Conservation (phyloP, 2,329 filamentous ascomycete genomes). For the Cladophialophora exuberans region DNA sequence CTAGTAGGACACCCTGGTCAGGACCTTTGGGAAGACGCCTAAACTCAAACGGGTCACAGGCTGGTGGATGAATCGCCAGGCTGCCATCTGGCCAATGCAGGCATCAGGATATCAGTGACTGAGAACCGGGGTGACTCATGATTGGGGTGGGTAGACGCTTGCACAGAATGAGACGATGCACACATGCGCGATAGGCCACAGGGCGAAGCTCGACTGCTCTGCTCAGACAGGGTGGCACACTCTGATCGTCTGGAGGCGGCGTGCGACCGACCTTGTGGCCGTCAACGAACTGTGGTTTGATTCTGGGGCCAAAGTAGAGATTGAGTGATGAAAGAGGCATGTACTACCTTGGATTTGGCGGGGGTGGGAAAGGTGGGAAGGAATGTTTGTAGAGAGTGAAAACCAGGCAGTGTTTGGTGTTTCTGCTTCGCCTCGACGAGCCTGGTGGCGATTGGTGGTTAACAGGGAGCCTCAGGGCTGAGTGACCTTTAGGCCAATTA, state of each 20-base stretch:
- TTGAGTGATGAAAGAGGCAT: constrained; percentile 4
- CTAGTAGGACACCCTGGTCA: constrained; percentile 9
- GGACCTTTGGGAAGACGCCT: constrained; percentile 30
- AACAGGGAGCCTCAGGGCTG: background rate
- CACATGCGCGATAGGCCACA: constrained; percentile 1
- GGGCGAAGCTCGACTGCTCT: background rate
- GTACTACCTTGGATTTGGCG: background rate
- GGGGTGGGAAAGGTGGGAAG: background rate
- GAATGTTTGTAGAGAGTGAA: too few relatives aligned
- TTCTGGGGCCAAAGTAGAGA: constrained; percentile 8
- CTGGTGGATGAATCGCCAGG: constrained; percentile 23
- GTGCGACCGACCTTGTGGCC: background rate
- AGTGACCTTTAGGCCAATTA: background rate
- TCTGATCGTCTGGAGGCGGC: constrained; percentile 4
- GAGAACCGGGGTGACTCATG: constrained; percentile 15
- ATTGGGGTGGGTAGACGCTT: constrained; percentile 8
- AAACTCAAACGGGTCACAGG: constrained; percentile 1
- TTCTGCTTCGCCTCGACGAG: constrained; percentile 12
- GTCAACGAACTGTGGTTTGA: constrained; percentile 12
- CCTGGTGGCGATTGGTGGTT: constrained; percentile 4
- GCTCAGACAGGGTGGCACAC: background rate
- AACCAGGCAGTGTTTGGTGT: constrained; percentile 7
- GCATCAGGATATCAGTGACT: constrained; percentile 8
- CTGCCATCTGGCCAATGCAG: constrained; percentile 19
- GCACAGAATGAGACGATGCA: background rate